These are phyloP conservation scores for Aspergillus fumigatiaffinis DNA, from an alignment of 2,329 filamentous ascomycete species.

Conservation along the genomic window DNA sequence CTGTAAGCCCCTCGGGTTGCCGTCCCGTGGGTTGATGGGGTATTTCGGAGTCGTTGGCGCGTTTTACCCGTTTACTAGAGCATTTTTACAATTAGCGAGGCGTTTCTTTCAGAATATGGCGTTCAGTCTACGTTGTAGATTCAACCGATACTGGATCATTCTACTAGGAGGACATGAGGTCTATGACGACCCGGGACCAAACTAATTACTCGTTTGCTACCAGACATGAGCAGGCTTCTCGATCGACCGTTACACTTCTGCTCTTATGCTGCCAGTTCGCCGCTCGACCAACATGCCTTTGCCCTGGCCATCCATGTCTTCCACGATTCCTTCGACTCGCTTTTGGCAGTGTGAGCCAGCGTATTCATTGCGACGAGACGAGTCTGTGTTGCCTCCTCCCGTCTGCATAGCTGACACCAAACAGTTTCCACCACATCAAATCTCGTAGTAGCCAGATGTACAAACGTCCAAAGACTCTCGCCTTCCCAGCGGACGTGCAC, in stretches of 20 bases:
- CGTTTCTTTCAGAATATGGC: conserved; percentile 14
- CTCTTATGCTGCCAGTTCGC: neutral
- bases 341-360: neutral
- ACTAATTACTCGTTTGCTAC: neutral
- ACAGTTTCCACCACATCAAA: conserved; percentile 17
- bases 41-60: neutral
- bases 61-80: conserved; percentile 4
- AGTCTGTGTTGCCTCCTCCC: neutral
- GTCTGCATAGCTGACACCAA: neutral
- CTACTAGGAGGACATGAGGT: neutral
- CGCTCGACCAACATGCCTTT: conserved; percentile 18
- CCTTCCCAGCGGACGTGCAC: conserved; percentile 40
- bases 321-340: conserved; percentile 17
- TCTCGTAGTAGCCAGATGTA: conserved; percentile 25
- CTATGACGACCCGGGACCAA: neutral
- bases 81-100: conserved; percentile 27
- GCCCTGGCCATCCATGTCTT: conserved; percentile 23
- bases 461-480: conserved; percentile 43
- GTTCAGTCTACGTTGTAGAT: conserved; percentile 4
- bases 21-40: neutral
- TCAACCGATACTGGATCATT: neutral
- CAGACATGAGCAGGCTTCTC: neutral
- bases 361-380: neutral
- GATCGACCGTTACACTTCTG: neutral
- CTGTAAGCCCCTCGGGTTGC: neutral